Conservation (phyloP, 495 filamentous ascomycete species). For the Opeltia flavorubescens region DNA sequence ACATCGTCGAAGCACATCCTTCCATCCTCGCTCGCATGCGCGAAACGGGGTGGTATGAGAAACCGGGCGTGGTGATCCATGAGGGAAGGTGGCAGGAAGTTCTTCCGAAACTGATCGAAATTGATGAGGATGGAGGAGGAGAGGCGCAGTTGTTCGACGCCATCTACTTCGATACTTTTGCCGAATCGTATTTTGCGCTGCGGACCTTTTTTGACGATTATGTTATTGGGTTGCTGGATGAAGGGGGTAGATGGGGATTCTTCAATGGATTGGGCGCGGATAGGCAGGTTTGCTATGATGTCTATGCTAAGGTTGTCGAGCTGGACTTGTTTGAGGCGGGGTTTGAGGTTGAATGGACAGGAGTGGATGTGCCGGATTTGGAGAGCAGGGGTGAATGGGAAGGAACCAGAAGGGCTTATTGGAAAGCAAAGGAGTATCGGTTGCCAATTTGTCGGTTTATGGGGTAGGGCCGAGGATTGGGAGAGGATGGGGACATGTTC, state of each 20-base stretch:
- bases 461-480: constrained; percentile 4
- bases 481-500: not conserved
- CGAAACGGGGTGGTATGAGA: constrained; percentile 43
- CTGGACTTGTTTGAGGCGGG: constrained; percentile 86
- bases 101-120: constrained; percentile 51
- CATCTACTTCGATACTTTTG: constrained; percentile 97
- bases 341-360: constrained; percentile 76
- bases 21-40: constrained; percentile 61
- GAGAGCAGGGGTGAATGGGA: constrained; percentile 60
- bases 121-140: not conserved
- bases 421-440: constrained; percentile 64
- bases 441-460: constrained; percentile 34
- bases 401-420: constrained; percentile 76
- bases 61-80: constrained; percentile 48
- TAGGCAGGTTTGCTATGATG: constrained; percentile 83
- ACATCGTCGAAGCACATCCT: constrained; percentile 89
- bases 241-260: constrained; percentile 64
- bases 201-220: constrained; percentile 79
- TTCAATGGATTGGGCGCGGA: constrained; percentile 95
- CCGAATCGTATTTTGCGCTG: constrained; percentile 77
- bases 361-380: constrained; percentile 51
- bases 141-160: constrained; percentile 65
- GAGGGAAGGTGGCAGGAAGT: constrained; percentile 79
- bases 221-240: constrained; percentile 56
- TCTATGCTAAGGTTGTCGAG: constrained; percentile 85